These are phyloP conservation scores for Neofusicoccum ribis DNA, from an alignment of 2,329 filamentous ascomycete species.

Conservation along the genomic window DNA sequence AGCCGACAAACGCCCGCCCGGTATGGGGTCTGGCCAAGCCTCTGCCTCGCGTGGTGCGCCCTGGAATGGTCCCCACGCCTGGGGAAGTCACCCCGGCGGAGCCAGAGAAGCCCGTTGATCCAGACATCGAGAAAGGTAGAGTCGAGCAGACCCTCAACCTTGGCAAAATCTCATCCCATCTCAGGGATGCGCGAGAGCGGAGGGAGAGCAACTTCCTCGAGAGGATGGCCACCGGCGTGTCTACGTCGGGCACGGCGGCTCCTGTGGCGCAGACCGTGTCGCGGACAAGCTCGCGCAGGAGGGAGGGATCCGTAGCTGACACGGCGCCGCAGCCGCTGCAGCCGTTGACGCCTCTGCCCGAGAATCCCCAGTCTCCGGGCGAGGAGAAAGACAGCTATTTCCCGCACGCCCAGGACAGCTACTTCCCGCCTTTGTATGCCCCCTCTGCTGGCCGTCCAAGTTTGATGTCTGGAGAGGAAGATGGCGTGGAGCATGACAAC, in stretches of 20 bases:
- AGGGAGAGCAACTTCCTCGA: constrained; percentile 20
- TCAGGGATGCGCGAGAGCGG: constrained; percentile 48
- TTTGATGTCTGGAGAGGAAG: background rate
- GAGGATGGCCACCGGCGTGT: background rate
- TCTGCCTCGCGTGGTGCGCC: constrained; percentile 54
- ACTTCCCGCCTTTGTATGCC: background rate
- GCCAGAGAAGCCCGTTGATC: constrained; percentile 42
- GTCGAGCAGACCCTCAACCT: constrained; percentile 41
- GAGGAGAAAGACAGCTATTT: background rate
- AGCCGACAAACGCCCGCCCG: constrained; percentile 49
- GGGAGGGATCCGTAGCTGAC: background rate
- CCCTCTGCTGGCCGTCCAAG: background rate
- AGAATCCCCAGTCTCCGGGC: background rate
- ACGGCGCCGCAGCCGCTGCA: background rate
- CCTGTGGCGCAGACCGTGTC: background rate
- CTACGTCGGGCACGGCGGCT: background rate
- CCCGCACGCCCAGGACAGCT: too few relatives aligned
- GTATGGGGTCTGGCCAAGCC: constrained; percentile 58
- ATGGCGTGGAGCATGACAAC: background rate
- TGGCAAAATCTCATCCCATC: constrained; percentile 45
- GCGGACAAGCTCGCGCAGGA: background rate
- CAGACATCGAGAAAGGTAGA: constrained; percentile 41
- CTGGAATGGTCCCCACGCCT: constrained; percentile 53
- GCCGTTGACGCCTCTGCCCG: background rate
- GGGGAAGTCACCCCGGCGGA: constrained; percentile 32